Conservation (phyloP, 208 protist species). For the Acanthamoeba rhysodes region DNA sequence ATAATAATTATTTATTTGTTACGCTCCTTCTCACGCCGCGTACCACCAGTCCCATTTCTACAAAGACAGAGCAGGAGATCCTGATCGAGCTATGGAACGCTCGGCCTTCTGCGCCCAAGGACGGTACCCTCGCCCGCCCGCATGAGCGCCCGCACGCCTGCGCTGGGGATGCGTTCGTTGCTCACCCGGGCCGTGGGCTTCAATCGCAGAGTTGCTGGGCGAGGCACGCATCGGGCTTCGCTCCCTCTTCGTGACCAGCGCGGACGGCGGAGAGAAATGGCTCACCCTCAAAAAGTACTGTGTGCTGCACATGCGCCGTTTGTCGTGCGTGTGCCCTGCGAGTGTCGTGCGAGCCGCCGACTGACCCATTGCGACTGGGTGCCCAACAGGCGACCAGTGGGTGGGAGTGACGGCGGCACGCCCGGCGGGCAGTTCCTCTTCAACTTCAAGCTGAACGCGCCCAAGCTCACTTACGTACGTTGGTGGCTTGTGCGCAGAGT, state of each 20-base stretch:
- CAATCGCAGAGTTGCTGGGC: constrained; percentile 12
- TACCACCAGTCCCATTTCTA: neutral
- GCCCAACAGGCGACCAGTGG: neutral
- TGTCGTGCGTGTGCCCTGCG: neutral
- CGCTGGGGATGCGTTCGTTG: neutral
- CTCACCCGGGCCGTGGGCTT: neutral
- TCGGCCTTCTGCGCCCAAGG: neutral
- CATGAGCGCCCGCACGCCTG: too few relatives aligned
- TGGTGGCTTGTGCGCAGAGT: neutral
- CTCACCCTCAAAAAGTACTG: constrained; percentile 33
- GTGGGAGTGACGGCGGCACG: neutral
- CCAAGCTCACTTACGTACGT: constrained; percentile 13
- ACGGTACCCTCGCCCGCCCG: neutral
- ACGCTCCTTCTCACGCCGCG: neutral
- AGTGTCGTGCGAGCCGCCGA: too few relatives aligned
- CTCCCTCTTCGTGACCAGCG: neutral
- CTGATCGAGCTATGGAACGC: constrained; percentile 52
- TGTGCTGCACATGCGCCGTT: too few relatives aligned
- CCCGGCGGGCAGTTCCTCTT: neutral
- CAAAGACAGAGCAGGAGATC: constrained; percentile 49
- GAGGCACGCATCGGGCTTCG: neutral
- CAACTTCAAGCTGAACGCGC: neutral
- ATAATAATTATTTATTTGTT: too few relatives aligned
- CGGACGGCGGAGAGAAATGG: neutral
- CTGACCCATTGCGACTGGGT: neutral